Evolutionary conservation across 208 protist species (phyloP).

Genomic region (Acanthamoeba sp.): DNA sequence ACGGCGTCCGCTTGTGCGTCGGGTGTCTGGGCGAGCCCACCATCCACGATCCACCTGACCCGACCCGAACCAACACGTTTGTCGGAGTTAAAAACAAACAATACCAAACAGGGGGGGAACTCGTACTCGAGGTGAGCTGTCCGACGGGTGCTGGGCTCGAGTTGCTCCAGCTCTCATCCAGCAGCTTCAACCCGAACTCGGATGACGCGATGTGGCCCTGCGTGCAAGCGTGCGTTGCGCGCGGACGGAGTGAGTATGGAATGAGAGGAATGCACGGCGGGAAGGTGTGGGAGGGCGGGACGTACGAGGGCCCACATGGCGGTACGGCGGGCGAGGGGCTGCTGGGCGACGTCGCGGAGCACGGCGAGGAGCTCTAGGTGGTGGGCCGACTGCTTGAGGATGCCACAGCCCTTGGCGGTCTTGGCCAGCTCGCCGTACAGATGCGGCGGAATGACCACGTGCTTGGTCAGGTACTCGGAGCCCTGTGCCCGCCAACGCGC

Average conservation of each 20-base stretch:
- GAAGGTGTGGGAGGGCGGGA: not conserved
- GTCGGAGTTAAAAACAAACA: not conserved
- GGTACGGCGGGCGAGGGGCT: not conserved
- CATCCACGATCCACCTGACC: slow-evolving; percentile 23
- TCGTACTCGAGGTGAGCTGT: slow-evolving; percentile 21
- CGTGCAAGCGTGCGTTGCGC: not conserved
- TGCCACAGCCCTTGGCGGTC: slow-evolving; percentile 80
- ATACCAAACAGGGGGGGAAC: not conserved
- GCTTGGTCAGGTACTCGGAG: slow-evolving; percentile 42
- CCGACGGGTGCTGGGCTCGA: not conserved
- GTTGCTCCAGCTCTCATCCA: slow-evolving; percentile 23
- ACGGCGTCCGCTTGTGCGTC: slow-evolving; percentile 34
- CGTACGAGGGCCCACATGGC: slow-evolving; percentile 69
- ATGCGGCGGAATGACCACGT: slow-evolving; percentile 82
- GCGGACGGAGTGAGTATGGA: not conserved
- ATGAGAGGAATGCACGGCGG: not conserved
- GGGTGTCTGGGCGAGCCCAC: slow-evolving; percentile 3
- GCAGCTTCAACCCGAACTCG: slow-evolving; percentile 37
- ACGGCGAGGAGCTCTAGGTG: slow-evolving; percentile 18
- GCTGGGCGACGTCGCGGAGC: not conserved
- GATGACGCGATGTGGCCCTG: slow-evolving; percentile 50
- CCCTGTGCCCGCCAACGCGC: not conserved
- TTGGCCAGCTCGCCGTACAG: slow-evolving; percentile 87
- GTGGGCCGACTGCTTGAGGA: slow-evolving; percentile 58
- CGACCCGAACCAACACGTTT: not conserved